Conservation (phyloP, 1,284 basidiomycete species). For the Apiotrichum gracile region DNA sequence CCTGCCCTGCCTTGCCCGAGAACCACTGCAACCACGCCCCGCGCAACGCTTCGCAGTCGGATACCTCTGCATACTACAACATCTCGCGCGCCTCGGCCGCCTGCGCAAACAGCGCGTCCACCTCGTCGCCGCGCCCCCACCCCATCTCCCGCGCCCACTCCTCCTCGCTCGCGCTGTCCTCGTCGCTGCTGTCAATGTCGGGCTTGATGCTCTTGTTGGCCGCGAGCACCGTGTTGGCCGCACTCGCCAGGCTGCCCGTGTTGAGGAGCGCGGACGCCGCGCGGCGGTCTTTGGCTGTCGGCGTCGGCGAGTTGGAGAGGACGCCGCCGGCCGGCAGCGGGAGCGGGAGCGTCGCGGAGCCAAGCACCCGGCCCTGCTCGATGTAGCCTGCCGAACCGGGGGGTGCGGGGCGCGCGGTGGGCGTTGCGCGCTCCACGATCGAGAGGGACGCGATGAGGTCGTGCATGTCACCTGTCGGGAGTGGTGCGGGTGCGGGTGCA, state of each 20-base stretch:
- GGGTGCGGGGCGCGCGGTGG: neutral
- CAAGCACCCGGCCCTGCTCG: neutral
- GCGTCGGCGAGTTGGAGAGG: neutral
- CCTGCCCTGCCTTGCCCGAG: too few relatives aligned
- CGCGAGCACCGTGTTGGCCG: slow-evolving; percentile 14
- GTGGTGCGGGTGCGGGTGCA: neutral
- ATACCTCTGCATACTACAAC: neutral
- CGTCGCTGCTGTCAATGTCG: slow-evolving; percentile 8
- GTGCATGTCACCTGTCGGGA: neutral
- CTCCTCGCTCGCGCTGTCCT: slow-evolving; percentile 18
- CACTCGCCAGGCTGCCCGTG: slow-evolving; percentile 6
- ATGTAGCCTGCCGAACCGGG: neutral
- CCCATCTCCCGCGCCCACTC: slow-evolving; percentile 26
- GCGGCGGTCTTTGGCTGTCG: neutral
- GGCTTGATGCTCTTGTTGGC: slow-evolving; percentile 11
- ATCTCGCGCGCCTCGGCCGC: slow-evolving; percentile 15
- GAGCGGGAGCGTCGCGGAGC: neutral
- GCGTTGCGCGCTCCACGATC: slow-evolving; percentile 14
- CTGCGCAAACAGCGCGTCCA: slow-evolving; percentile 21
- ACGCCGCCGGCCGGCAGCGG: neutral
- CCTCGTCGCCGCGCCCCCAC: slow-evolving; percentile 22
- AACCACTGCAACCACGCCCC: too few relatives aligned
- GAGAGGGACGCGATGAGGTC: slow-evolving; percentile 4
- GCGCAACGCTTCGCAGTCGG: too few relatives aligned
- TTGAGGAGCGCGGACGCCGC: slow-evolving; percentile 5